A percentile compares a stretch with the other conserved stretches of the same genome.
Evolutionary conservation across 257 asterid species (phyloP).

Genomic region (Solanum corneliomulleri): DNA sequence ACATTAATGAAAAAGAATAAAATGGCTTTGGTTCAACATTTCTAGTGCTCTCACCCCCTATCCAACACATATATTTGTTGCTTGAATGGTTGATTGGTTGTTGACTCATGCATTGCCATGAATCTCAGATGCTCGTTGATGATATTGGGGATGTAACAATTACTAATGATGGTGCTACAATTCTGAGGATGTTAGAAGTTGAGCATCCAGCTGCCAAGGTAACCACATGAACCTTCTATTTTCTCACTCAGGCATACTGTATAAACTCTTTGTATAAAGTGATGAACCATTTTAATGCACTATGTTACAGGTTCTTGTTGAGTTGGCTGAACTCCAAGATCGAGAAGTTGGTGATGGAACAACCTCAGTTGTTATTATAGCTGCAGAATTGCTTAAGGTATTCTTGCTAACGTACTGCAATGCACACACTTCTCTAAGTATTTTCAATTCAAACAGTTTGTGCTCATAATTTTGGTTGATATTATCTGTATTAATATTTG

Average conservation of each 20-base stretch:
- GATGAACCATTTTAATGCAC: background rate
- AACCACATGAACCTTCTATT: background rate
- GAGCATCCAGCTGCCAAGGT: constrained; percentile 99
- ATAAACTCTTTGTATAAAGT: background rate
- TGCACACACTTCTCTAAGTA: background rate
- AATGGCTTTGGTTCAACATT: background rate
- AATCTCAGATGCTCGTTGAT: constrained; percentile 88
- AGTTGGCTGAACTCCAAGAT: constrained; percentile 97
- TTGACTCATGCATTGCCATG: background rate
- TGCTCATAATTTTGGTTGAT: background rate
- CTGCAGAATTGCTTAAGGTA: constrained; percentile 98
- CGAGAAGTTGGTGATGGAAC: constrained; percentile 99
- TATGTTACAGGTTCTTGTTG: constrained; percentile 73
- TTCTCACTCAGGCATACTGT: background rate
- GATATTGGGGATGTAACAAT: constrained; percentile 97
- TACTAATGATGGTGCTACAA: constrained; percentile 98
- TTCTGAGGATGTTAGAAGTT: constrained; percentile 89
- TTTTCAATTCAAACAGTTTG: background rate
- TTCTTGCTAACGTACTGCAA: background rate
- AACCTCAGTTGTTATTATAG: constrained; percentile 90
- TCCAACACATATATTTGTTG: background rate
- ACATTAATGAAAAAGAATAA: background rate
- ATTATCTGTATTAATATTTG: constrained; percentile 6
- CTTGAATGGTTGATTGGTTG: background rate
- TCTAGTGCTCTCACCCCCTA: background rate